A percentile compares a stretch with the other conserved stretches of the same genome.
phyloP scores from a whole-genome alignment of 768 basidiomycete genomes.

The Roridomyces roridus region DNA sequence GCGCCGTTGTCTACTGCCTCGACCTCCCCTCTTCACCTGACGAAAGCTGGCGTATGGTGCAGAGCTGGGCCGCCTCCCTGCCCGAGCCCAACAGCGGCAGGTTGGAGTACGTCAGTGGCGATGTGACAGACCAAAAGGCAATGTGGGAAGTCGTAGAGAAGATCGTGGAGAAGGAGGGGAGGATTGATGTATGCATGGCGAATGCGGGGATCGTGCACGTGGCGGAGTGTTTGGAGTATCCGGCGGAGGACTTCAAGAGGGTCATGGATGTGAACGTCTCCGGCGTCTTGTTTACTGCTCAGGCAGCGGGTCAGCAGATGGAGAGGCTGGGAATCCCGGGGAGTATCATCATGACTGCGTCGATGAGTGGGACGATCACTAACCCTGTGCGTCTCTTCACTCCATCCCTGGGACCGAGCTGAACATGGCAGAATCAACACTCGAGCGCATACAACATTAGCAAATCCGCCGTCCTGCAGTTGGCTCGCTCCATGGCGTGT shows the following conservation, averaged over 20 bases:
- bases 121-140: conserved; percentile 68
- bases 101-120: conserved; percentile 66
- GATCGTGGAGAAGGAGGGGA: conserved; percentile 69
- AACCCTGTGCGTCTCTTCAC: conserved; percentile 57
- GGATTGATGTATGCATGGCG: conserved; percentile 80
- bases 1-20: conserved; percentile 65
- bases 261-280: conserved; percentile 62
- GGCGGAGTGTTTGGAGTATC: conserved; percentile 70
- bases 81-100: conserved; percentile 21
- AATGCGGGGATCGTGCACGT: conserved; percentile 77
- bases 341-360: conserved; percentile 65
- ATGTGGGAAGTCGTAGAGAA: conserved; percentile 62
- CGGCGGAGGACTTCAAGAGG: conserved; percentile 67
- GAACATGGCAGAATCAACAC: conserved; percentile 49
- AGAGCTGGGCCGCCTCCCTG: conserved; percentile 54
- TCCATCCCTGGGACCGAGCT: background rate
- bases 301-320: conserved; percentile 68
- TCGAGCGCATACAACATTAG: conserved; percentile 79
- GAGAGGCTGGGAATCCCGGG: conserved; percentile 50
- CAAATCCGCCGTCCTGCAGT: conserved; percentile 82
- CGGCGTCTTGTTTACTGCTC: conserved; percentile 61
- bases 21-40: conserved; percentile 60
- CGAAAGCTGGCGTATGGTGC: conserved; percentile 54
- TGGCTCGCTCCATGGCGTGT: conserved; percentile 78
- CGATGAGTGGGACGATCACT: conserved; percentile 71